These are phyloP conservation scores for Urochloa ruziziensis DNA, from an alignment of 176 grass and related monocot genomes.

Conservation along the genomic window DNA sequence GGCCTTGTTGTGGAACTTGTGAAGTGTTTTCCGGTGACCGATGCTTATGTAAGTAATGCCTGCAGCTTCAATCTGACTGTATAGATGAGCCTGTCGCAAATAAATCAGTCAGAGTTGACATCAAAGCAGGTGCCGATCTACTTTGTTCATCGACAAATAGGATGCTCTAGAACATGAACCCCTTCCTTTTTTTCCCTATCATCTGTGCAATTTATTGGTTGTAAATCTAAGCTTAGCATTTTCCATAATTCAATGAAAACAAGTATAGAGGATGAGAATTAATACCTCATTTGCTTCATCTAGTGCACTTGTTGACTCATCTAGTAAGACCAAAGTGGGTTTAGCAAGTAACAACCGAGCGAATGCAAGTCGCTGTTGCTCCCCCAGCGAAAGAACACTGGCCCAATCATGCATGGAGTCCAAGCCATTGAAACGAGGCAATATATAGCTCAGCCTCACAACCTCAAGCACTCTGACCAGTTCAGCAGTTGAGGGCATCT, in stretches of 20 bases:
- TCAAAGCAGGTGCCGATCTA: neutral
- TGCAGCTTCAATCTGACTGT: constrained; percentile 83
- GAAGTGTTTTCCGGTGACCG: constrained; percentile 81
- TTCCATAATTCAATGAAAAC: neutral
- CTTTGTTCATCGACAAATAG: neutral
- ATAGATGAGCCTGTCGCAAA: constrained; percentile 67
- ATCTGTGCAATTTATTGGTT: neutral
- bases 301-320: constrained; percentile 93
- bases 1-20: constrained; percentile 84
- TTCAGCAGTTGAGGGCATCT: constrained; percentile 69
- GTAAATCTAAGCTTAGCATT: neutral
- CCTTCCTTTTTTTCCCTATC: neutral
- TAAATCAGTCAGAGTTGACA: constrained; percentile 17
- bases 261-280: neutral
- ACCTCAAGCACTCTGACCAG: constrained; percentile 67
- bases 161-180: neutral
- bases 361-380: constrained; percentile 96
- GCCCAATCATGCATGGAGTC: constrained; percentile 94
- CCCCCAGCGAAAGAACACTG: constrained; percentile 95
- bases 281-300: constrained; percentile 86
- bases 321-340: constrained; percentile 76
- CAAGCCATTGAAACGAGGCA: constrained; percentile 89
- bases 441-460: constrained; percentile 77
- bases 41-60: constrained; percentile 94
- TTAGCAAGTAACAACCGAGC: constrained; percentile 81